Percentiles rank a stretch among this genome's conserved stretches.
These are phyloP conservation scores for Aspergillus carbonarius DNA, from an alignment of 2,329 filamentous ascomycete genomes.

Conservation along the genomic window DNA sequence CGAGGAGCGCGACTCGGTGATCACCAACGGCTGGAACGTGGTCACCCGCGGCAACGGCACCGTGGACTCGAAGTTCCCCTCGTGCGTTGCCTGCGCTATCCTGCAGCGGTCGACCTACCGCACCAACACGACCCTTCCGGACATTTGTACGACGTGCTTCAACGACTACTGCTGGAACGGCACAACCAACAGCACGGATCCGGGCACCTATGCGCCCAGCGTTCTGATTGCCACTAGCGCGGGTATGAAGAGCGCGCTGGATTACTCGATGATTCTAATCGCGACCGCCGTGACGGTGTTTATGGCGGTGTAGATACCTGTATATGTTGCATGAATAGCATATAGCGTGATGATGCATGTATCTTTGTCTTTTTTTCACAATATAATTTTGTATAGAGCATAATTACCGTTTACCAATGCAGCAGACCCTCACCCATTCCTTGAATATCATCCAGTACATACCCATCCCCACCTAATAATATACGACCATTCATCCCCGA, in stretches of 20 bases:
- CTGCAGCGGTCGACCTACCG: slow-evolving; percentile 72
- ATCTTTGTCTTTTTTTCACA: too few species aligned
- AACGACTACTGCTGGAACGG: slow-evolving; percentile 89
- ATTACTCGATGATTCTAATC: slow-evolving; percentile 4
- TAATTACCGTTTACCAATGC: too few species aligned
- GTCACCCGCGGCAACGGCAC: slow-evolving; percentile 82
- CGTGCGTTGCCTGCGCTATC: slow-evolving; percentile 85
- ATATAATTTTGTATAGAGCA: too few species aligned
- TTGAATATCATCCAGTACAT: too few species aligned
- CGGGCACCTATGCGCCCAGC: slow-evolving; percentile 11
- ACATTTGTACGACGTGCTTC: slow-evolving; percentile 75
- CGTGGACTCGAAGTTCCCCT: slow-evolving; percentile 70
- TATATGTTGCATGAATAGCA: too few species aligned
- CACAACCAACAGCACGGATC: slow-evolving; percentile 47
- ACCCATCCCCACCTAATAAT: too few species aligned
- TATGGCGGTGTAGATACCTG: slow-evolving; percentile 4
- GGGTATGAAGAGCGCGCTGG: neutral
- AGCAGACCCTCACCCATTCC: too few species aligned
- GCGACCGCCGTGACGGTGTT: slow-evolving; percentile 2
- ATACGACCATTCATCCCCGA: too few species aligned
- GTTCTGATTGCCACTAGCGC: slow-evolving; percentile 5
- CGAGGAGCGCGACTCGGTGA: slow-evolving; percentile 71
- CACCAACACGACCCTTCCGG: slow-evolving; percentile 67
- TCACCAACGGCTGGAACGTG: slow-evolving; percentile 80
- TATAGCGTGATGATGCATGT: too few species aligned